Percentiles rank a stretch among this genome's conserved stretches.
phyloP scores from a whole-genome alignment of 768 basidiomycete species.

The Tricholoma flavovirens region DNA sequence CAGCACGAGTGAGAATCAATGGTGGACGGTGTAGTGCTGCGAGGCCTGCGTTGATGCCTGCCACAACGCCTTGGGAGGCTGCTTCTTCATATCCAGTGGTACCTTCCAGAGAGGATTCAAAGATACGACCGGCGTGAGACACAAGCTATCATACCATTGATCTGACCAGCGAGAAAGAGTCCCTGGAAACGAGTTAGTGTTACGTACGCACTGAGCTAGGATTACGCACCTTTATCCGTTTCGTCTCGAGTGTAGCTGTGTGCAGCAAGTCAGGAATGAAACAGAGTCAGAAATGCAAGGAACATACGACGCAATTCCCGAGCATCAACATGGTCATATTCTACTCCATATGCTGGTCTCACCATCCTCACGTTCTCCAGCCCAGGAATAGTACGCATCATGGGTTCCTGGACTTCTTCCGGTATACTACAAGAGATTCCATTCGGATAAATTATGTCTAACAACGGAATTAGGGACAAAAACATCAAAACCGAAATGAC shows the following conservation, averaged over 20 bases:
- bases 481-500: background rate
- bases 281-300: background rate
- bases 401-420: constrained; percentile 74
- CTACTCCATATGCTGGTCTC: constrained; percentile 85
- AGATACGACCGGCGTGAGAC: background rate
- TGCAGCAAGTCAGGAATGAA: background rate
- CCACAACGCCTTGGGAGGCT: constrained; percentile 83
- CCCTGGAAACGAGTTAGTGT: constrained; percentile 39
- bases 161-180: constrained; percentile 85
- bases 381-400: constrained; percentile 83
- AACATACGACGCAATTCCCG: constrained; percentile 67
- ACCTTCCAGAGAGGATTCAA: constrained; percentile 30
- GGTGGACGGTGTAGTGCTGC: constrained; percentile 50
- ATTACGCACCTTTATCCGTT: constrained; percentile 59
- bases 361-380: constrained; percentile 82
- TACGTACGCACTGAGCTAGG: background rate
- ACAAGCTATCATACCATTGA: constrained; percentile 50
- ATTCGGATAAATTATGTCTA: constrained; percentile 86
- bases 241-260: constrained; percentile 81
- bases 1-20: constrained; percentile 70
- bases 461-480: background rate
- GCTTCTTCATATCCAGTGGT: constrained; percentile 96
- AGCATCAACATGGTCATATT: constrained; percentile 89
- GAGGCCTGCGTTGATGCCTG: constrained; percentile 84
- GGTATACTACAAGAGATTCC: constrained; percentile 87